Conservation (phyloP, 495 filamentous ascomycete species). For the Aspergillus biplanus region DNA sequence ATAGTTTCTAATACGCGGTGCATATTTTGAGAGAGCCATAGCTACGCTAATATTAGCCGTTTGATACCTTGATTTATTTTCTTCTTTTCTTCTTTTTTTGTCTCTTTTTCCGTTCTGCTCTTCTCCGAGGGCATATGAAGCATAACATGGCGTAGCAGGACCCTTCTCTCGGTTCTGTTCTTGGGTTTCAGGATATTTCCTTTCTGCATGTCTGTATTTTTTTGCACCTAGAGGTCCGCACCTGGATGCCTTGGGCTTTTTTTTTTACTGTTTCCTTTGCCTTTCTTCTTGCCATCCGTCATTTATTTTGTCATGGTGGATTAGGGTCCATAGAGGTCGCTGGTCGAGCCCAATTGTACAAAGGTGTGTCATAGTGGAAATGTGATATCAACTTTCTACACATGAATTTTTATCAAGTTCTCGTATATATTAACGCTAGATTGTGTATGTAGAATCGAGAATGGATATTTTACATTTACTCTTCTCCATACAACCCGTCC, state of each 20-base stretch:
- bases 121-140: conserved; percentile 19
- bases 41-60: conserved; percentile 19
- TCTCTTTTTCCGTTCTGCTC: background rate
- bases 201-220: conserved; percentile 16
- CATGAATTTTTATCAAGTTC: background rate
- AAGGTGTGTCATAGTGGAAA: conserved; percentile 15
- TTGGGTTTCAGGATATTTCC: conserved; percentile 17
- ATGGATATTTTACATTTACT: background rate
- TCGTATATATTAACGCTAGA: background rate
- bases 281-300: background rate
- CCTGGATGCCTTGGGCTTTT: background rate
- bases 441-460: background rate
- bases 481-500: background rate
- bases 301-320: background rate
- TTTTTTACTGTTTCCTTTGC: background rate
- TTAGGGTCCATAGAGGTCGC: conserved; percentile 7
- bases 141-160: conserved; percentile 27
- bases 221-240: conserved; percentile 14
- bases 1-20: background rate
- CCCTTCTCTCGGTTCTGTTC: conserved; percentile 10
- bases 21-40: conserved; percentile 12
- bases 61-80: conserved; percentile 22
- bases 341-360: conserved; percentile 13
- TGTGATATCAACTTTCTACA: background rate
- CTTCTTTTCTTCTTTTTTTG: background rate